Percentiles rank a stretch among this genome's conserved stretches.
phyloP scores from a whole-genome alignment of 345 rosid genomes.

The Cardamine resedifolia region DNA sequence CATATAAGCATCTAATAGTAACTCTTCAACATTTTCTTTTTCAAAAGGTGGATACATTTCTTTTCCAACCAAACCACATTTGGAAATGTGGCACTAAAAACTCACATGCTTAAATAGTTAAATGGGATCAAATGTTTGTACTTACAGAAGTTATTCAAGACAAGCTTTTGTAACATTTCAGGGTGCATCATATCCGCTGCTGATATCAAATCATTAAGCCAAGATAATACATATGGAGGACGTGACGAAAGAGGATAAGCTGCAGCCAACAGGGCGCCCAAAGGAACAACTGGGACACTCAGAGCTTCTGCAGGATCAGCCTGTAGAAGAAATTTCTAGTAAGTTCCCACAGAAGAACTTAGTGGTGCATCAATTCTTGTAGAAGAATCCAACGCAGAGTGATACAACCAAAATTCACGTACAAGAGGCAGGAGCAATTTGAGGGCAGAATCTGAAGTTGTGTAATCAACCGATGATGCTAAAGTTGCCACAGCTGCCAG shows the following conservation, averaged over 20 bases:
- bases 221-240: conserved; percentile 81
- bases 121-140: conserved; percentile 21
- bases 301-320: conserved; percentile 97
- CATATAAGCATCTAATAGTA: conserved; percentile 1
- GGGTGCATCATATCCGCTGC: conserved; percentile 98
- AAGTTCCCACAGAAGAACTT: conserved; percentile 21
- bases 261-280: conserved; percentile 81
- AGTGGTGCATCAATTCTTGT: conserved; percentile 1
- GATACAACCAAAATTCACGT: conserved; percentile 35
- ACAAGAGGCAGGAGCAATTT: conserved; percentile 90
- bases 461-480: conserved; percentile 93
- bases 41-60: neutral
- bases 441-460: conserved; percentile 75
- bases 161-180: conserved; percentile 81
- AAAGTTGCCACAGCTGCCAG: conserved; percentile 75
- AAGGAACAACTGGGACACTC: conserved; percentile 90
- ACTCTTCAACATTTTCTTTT: neutral
- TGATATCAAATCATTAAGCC: conserved; percentile 85
- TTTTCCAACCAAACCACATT: conserved; percentile 7
- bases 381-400: conserved; percentile 11
- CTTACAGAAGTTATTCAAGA: conserved; percentile 93
- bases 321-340: conserved; percentile 46
- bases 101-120: conserved; percentile 2
- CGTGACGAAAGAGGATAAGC: conserved; percentile 81
- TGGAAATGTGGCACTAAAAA: neutral